Conservation (phyloP, 371 early-diverging fungal species). For the Syncephalastrum sp. region DNA sequence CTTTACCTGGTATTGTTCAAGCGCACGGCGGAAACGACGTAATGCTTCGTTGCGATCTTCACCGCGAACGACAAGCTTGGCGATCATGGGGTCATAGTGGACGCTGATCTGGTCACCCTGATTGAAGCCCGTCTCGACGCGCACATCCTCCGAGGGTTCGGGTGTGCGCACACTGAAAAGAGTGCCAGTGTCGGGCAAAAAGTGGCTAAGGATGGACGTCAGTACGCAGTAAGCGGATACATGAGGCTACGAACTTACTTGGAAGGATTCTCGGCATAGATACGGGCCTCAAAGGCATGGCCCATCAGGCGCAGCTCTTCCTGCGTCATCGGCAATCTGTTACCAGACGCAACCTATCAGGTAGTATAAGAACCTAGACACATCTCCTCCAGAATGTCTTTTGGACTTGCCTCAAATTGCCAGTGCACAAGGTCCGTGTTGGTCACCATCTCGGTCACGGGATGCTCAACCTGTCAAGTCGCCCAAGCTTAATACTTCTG, state of each 20-base stretch:
- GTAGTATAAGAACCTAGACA: neutral
- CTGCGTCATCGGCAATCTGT: conserved; percentile 74
- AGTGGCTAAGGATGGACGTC: conserved; percentile 57
- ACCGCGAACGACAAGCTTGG: conserved; percentile 91
- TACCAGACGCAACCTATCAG: conserved; percentile 79
- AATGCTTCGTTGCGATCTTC: conserved; percentile 84
- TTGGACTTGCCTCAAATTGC: conserved; percentile 70
- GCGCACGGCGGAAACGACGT: conserved; percentile 73
- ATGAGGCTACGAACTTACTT: conserved; percentile 47
- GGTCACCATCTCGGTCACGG: conserved; percentile 96
- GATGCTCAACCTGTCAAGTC: conserved; percentile 83
- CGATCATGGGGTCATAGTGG: conserved; percentile 97
- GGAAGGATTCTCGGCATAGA: conserved; percentile 96
- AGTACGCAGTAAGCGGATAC: conserved; percentile 1
- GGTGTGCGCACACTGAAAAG: conserved; percentile 79
- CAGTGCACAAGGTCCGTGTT: conserved; percentile 92
- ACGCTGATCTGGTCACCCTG: conserved; percentile 92
- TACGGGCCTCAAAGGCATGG: conserved; percentile 96
- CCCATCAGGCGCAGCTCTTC: conserved; percentile 71
- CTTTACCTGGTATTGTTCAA: conserved; percentile 75
- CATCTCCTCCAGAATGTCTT: no score
- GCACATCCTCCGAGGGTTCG: conserved; percentile 56
- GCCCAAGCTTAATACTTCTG: no score
- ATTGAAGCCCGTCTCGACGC: conserved; percentile 91
- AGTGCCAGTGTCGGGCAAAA: conserved; percentile 93